Evolutionary conservation across 805 yeast genomes (phyloP), one percentile per base, ranked within the genome.

Genomic region (Sugiyamaella smithiae): DNA sequence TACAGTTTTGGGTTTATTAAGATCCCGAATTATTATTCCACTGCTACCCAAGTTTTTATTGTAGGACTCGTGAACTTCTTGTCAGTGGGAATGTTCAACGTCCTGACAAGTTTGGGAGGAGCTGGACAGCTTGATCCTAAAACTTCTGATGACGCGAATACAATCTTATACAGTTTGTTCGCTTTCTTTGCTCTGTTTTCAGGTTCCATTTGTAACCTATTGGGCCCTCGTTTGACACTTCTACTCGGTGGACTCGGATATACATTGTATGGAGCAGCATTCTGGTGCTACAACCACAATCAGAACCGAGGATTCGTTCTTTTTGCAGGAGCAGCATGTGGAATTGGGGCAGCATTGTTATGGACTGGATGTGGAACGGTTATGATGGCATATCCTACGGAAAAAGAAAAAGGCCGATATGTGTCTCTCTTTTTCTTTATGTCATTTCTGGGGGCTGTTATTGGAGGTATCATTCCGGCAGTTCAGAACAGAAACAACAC

Each of bases 331-430:
- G 81, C 78, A 11, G 72, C 69, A 57, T 68, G 77, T 55, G 82
- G 82, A 54, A 51, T 75, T 19, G 69, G 77, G 59, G 82, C 81
- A 8, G 68, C 75, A 35, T 58, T 70, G 46, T 66, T 77, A 40
- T 77, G 82, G 82, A 76, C 78, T 29, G 81, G 79, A 20, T 80
- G 76, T 55, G 77, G 79, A 41, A 65, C 77, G 32, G 72, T 77
- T 38, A 71, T 75, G 48, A 72, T 78, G 73, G 67, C 78, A 16
- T 78, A 78, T 52, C 75, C 82, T 1, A 62, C 75, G 19, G 83
- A 78, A 63, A 58, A 63, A 33, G 65, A 51, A 12, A 78, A 78
- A 61, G 82, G 77, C 41, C 66, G 64, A 36, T 77, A 73, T 38
- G 69, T 78, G 46, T 74, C 75, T 71, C 61, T 73, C 14, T 76